Base-by-base conservation (phyloP, 345 rosid species). In the Garcia nutans region DNA sequence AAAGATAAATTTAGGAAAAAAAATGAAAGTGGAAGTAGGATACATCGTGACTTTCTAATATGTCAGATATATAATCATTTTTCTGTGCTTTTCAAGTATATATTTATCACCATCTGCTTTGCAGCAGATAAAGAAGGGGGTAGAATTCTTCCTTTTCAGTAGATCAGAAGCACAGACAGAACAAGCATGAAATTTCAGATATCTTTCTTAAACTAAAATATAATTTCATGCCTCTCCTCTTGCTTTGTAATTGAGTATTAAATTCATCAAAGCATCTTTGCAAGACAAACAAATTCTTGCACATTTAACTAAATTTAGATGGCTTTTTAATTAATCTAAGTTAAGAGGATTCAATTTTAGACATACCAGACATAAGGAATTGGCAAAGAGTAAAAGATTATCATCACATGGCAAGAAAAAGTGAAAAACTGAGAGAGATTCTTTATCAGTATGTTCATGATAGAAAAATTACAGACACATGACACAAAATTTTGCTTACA, bases 361-460 rank as follows among this genome's bases (percentile, higher is more conserved):
- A 62, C 13, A 28, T 20, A 42, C n/a, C 20, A 24, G 58, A 54
- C n/a, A 31, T 71, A 61, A 24, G 65, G 54, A 22, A 71, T 65
- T 54, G 28, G 44, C 42, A 56, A 28, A 50, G 5, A 19, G 31
- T 60, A 22, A 59, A 57, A 49, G 49, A 55, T 56, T 45, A 8
- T 45, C 6, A 47, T 73, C 73, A 71, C 57, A 45, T 59, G 60
- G 65, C 66, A 41, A 73, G 58, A 47, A 54, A 54, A 76, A 73
- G 74, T 45, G 64, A 49, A 54, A 42, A 15, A 57, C 17, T n/a
- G 13, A 41, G 3, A 55, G 16, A 55, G 31, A 61, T n/a, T 8
- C 24, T 75, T 72, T 80, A 68, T 66, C 77, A 62, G 65, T 60
- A 54, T 58, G 64, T 58, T 72, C 66, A 49, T 44, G 65, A 71